A percentile compares a stretch with the other conserved stretches of the same genome.
Evolutionary conservation across 1,284 basidiomycete species (phyloP).

Genomic region (Ustilago crameri): DNA sequence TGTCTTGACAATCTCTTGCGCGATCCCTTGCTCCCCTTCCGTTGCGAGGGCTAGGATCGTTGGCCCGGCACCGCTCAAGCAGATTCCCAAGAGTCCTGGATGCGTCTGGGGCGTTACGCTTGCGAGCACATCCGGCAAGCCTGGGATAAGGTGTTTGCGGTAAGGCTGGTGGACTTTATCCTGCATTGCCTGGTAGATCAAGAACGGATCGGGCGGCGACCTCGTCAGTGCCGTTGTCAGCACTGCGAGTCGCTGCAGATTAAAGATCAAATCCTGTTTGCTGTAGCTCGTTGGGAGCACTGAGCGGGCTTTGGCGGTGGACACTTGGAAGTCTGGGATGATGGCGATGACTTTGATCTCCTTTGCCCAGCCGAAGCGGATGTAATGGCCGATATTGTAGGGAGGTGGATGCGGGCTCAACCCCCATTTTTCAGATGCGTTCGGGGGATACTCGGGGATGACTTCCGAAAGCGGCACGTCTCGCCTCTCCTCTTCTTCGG

Average conservation of each 20-base stretch:
- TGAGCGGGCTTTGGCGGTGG: constrained; percentile 91
- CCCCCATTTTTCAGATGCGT: constrained; percentile 92
- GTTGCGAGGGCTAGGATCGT: constrained; percentile 98
- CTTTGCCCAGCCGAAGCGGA: constrained; percentile 87
- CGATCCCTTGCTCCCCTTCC: constrained; percentile 63
- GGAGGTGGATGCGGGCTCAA: constrained; percentile 87
- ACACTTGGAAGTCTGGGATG: constrained; percentile 94
- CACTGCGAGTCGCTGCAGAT: constrained; percentile 96
- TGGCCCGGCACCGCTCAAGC: constrained; percentile 95
- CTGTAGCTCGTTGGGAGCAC: constrained; percentile 87
- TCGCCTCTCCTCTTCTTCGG: constrained; percentile 74
- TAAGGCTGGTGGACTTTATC: constrained; percentile 98
- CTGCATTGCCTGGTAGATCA: constrained; percentile 99
- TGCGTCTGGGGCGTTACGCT: constrained; percentile 87
- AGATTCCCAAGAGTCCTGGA: constrained; percentile 93
- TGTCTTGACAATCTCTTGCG: constrained; percentile 56
- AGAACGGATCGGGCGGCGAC: constrained; percentile 87
- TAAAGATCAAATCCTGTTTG: constrained; percentile 92
- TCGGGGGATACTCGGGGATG: constrained; percentile 91
- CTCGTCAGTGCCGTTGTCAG: constrained; percentile 92
- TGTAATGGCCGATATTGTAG: constrained; percentile 90
- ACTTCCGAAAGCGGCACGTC: constrained; percentile 95
- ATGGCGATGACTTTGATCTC: constrained; percentile 93
- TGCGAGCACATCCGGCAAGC: constrained; percentile 75
- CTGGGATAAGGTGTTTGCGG: constrained; percentile 89